These are phyloP conservation scores for Penicillium maclennaniae DNA, from an alignment of 495 filamentous ascomycete genomes.

Conservation along the genomic window DNA sequence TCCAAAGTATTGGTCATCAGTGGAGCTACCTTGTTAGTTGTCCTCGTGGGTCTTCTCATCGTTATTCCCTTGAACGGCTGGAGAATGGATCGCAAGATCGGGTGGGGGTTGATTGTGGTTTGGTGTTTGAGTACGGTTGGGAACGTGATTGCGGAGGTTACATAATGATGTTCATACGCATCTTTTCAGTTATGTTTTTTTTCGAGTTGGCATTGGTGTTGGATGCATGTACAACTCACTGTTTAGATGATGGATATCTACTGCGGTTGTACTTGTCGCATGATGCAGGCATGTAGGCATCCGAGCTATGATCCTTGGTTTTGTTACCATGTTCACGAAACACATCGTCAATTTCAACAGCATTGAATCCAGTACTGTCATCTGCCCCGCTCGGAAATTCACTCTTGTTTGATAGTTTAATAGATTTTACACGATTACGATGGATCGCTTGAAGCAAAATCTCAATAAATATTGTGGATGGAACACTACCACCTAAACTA, in stretches of 20 bases:
- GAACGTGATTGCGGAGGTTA: conserved; percentile 79
- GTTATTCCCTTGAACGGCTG: conserved; percentile 83
- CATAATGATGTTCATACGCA: conserved; percentile 12
- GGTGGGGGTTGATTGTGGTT: conserved; percentile 74
- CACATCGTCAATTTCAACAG: not conserved
- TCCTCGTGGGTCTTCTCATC: conserved; percentile 72
- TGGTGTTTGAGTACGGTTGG: conserved; percentile 81
- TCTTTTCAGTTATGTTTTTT: not conserved
- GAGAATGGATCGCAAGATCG: conserved; percentile 82
- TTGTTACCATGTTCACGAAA: not conserved
- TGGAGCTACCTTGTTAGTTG: conserved; percentile 74
- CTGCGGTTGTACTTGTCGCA: not conserved
- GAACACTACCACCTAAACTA: not conserved
- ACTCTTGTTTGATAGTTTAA: too few relatives aligned
- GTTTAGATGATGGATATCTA: not conserved
- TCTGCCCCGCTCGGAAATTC: not conserved
- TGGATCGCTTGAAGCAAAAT: not conserved
- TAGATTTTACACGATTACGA: not conserved
- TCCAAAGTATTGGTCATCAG: conserved; percentile 79
- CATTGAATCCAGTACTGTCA: not conserved
- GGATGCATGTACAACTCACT: not conserved
- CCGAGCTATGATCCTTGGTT: not conserved
- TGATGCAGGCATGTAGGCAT: not conserved
- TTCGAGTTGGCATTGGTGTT: not conserved
- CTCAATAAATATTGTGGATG: conserved; percentile 1